These are phyloP conservation scores for Suillus bovinus DNA, from an alignment of 768 basidiomycete species.

Conservation along the genomic window DNA sequence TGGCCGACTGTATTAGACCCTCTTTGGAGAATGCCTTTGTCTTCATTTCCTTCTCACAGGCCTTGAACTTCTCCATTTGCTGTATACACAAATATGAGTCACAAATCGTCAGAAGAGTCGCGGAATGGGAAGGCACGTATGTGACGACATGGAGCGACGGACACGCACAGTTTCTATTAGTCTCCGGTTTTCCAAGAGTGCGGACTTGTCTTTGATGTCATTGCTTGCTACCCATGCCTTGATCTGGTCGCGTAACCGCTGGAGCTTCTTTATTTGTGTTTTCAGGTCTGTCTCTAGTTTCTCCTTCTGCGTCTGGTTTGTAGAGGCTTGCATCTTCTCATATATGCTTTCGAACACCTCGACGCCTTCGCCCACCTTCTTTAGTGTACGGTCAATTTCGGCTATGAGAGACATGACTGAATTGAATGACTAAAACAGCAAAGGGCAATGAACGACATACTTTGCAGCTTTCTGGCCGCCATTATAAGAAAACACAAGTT, in stretches of 20 bases:
- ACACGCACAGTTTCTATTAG: constrained; percentile 92
- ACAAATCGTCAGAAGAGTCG: constrained; percentile 10
- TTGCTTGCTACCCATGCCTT: constrained; percentile 97
- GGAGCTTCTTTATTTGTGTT: constrained; percentile 97
- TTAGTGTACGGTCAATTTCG: constrained; percentile 98
- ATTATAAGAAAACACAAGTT: constrained; percentile 44
- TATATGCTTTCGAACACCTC: constrained; percentile 95
- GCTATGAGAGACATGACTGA: constrained; percentile 48
- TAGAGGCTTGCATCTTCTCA: constrained; percentile 96
- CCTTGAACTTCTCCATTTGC: constrained; percentile 99
- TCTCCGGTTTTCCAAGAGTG: constrained; percentile 88
- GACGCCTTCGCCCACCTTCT: constrained; percentile 95
- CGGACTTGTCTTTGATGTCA: constrained; percentile 98
- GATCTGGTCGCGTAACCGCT: constrained; percentile 82
- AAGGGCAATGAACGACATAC: constrained; percentile 39
- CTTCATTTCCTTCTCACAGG: constrained; percentile 99
- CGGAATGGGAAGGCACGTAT: constrained; percentile 12
- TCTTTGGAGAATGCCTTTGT: constrained; percentile 99
- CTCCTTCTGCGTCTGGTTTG: constrained; percentile 98
- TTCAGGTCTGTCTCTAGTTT: constrained; percentile 95
- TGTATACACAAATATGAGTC: constrained; percentile 35
- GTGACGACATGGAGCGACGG: background rate
- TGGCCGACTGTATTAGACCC: constrained; percentile 90
- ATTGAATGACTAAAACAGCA: background rate
- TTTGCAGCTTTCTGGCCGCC: constrained; percentile 91